These are phyloP conservation scores for Lecanicillium sp. DNA, from an alignment of 2,329 filamentous ascomycete genomes.

Conservation along the genomic window DNA sequence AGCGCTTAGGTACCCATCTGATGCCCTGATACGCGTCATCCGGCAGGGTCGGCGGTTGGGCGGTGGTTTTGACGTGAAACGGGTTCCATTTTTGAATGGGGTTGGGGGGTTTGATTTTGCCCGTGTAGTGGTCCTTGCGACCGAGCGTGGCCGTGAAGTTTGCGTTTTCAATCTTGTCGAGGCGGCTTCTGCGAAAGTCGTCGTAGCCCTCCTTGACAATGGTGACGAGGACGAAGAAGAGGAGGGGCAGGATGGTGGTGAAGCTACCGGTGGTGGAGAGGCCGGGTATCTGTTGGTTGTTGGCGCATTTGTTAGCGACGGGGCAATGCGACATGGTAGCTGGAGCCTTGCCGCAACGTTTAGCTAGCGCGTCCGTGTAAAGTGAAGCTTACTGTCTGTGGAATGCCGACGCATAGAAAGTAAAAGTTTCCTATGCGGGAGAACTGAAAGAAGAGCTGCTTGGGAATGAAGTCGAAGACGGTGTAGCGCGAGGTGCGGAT, in stretches of 20 bases:
- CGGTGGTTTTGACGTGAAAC: slow-evolving; percentile 25
- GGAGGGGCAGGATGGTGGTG: slow-evolving; percentile 66
- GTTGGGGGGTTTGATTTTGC: slow-evolving; percentile 20
- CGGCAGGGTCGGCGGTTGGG: slow-evolving; percentile 29
- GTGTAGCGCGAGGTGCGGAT: slow-evolving; percentile 83
- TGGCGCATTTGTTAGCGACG: background rate
- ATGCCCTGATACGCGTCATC: slow-evolving; percentile 54
- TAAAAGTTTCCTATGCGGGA: slow-evolving; percentile 83
- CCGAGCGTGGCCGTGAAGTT: slow-evolving; percentile 41
- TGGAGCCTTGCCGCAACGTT: too few relatives aligned
- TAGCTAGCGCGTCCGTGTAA: too few relatives aligned
- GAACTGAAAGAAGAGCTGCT: slow-evolving; percentile 80
- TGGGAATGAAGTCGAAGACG: slow-evolving; percentile 76
- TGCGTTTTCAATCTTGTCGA: slow-evolving; percentile 77
- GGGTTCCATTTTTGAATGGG: slow-evolving; percentile 27
- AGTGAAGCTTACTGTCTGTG: slow-evolving; percentile 60
- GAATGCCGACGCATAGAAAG: slow-evolving; percentile 75
- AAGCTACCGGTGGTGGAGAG: slow-evolving; percentile 70
- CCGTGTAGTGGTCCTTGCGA: slow-evolving; percentile 29
- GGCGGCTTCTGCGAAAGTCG: slow-evolving; percentile 69
- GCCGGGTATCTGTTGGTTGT: slow-evolving; percentile 46
- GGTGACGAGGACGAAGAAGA: slow-evolving; percentile 74
- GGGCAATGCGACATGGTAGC: too few relatives aligned
- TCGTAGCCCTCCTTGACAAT: slow-evolving; percentile 85
- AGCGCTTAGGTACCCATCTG: slow-evolving; percentile 45